Conservation (phyloP, 352 stramenopile genomes). For the Nothophytophthora sp. region DNA sequence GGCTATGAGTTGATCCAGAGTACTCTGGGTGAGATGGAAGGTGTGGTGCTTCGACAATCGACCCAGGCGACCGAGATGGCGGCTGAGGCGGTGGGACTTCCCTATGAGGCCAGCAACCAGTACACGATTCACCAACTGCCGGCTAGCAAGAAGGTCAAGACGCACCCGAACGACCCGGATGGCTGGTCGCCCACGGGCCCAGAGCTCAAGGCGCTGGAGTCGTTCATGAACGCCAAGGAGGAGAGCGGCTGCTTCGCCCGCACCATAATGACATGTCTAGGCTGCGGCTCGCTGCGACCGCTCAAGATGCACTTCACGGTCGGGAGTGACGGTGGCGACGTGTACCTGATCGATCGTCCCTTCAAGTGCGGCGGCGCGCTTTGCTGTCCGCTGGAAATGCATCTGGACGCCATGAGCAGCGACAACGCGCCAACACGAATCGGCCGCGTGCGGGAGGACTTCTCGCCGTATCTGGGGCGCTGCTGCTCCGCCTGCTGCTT, state of each 20-base stretch:
- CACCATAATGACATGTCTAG: constrained; percentile 31
- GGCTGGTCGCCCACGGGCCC: constrained; percentile 46
- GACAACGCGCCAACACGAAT: constrained; percentile 24
- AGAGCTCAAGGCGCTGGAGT: constrained; percentile 50
- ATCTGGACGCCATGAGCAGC: constrained; percentile 22
- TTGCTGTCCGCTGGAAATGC: constrained; percentile 52
- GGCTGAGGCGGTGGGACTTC: constrained; percentile 45
- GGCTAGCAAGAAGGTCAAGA: constrained; percentile 55
- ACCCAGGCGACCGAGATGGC: constrained; percentile 45
- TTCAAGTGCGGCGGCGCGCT: constrained; percentile 36
- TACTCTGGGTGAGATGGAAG: constrained; percentile 32
- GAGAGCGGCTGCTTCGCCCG: constrained; percentile 38
- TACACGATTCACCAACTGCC: constrained; percentile 53
- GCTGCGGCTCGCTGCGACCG: constrained; percentile 39
- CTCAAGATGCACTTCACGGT: constrained; percentile 52
- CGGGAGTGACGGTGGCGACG: constrained; percentile 34
- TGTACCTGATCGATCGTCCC: constrained; percentile 47
- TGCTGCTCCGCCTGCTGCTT: constrained; percentile 48
- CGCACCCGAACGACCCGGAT: constrained; percentile 34
- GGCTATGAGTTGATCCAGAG: constrained; percentile 20
- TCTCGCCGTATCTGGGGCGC: constrained; percentile 46
- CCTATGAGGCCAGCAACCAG: constrained; percentile 63
- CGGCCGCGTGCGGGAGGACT: constrained; percentile 54
- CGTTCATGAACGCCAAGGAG: constrained; percentile 49
- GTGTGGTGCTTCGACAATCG: constrained; percentile 57